Percentiles rank a stretch among this genome's conserved stretches.
phyloP scores from a whole-genome alignment of 805 yeast species.

The Komagataella mondaviorum region DNA sequence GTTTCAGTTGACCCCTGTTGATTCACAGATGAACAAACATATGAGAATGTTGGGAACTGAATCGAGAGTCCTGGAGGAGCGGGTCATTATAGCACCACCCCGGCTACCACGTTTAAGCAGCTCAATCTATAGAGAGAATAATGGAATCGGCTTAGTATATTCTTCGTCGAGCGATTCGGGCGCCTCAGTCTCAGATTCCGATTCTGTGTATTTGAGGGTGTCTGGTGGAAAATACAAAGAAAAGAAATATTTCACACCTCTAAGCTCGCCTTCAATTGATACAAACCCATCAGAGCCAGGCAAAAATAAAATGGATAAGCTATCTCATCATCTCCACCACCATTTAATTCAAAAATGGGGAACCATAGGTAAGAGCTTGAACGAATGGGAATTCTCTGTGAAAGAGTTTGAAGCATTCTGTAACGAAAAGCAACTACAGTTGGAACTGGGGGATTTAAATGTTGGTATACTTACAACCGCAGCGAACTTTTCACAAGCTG shows the following conservation, averaged over 20 bases:
- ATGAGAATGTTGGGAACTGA: constrained; percentile 3
- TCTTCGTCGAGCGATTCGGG: constrained; percentile 3
- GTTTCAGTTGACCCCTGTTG: constrained; percentile 14
- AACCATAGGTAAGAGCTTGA: constrained; percentile 30
- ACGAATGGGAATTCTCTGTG: constrained; percentile 35
- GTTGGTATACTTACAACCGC: constrained; percentile 4
- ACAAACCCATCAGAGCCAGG: background rate
- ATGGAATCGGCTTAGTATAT: constrained; percentile 1
- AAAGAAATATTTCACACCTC: background rate
- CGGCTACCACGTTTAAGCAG: constrained; percentile 9
- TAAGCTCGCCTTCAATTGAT: background rate
- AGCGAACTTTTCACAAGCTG: background rate
- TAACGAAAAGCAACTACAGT: constrained; percentile 9
- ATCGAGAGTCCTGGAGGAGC: constrained; percentile 1
- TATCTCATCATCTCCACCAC: background rate
- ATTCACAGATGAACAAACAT: constrained; percentile 7
- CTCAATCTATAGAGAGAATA: constrained; percentile 3
- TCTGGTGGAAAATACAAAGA: background rate
- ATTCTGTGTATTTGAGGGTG: background rate
- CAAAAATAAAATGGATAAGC: too few species aligned
- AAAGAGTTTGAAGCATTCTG: constrained; percentile 30
- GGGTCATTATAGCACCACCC: constrained; percentile 7
- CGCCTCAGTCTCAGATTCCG: background rate
- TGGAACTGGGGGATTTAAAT: constrained; percentile 10
- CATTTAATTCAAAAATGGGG: constrained; percentile 2